Conservation (phyloP, 2,329 filamentous ascomycete genomes). For the Penicillium decumbens region DNA sequence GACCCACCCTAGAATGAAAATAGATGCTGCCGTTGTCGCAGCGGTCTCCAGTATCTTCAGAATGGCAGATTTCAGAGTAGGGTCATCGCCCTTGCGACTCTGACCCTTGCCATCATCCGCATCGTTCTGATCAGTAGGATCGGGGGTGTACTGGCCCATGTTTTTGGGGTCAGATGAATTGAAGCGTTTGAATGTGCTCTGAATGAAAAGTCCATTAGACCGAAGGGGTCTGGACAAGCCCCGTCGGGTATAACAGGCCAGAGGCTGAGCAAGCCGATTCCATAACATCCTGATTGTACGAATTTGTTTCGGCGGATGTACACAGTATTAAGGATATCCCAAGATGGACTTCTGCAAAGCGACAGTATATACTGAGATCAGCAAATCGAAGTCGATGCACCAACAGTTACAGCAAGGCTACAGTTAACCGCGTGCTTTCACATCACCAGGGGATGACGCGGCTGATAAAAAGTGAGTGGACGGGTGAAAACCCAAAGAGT, state of each 20-base stretch:
- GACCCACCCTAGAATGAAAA: conserved; percentile 60
- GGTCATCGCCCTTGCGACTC: conserved; percentile 24
- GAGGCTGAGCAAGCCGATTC: conserved; percentile 24
- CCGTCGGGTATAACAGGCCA: conserved; percentile 17
- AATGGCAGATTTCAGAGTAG: conserved; percentile 36
- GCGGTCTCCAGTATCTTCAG: conserved; percentile 69
- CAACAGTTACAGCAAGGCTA: conserved; percentile 4
- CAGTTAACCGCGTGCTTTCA: conserved; percentile 4
- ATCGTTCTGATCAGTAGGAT: conserved; percentile 30
- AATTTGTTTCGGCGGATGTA: conserved; percentile 1
- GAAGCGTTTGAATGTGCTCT: conserved; percentile 20
- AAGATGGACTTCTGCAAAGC: neutral
- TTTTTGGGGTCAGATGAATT: conserved; percentile 23
- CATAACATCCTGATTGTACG: conserved; percentile 22
- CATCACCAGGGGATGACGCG: conserved; percentile 15
- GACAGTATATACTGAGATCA: neutral
- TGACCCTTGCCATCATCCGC: conserved; percentile 26
- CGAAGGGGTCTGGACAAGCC: conserved; percentile 16
- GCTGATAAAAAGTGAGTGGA: conserved; percentile 15
- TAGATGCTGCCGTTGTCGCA: conserved; percentile 70
- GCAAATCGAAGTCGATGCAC: conserved; percentile 3
- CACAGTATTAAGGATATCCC: neutral
- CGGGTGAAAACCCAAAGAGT: conserved; percentile 6
- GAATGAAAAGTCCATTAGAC: conserved; percentile 5
- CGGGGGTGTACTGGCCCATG: conserved; percentile 21